A percentile compares a stretch with the other conserved stretches of the same genome.
These are phyloP conservation scores for Agaricus subrufescens DNA, from an alignment of 768 basidiomycete species.

Conservation along the genomic window DNA sequence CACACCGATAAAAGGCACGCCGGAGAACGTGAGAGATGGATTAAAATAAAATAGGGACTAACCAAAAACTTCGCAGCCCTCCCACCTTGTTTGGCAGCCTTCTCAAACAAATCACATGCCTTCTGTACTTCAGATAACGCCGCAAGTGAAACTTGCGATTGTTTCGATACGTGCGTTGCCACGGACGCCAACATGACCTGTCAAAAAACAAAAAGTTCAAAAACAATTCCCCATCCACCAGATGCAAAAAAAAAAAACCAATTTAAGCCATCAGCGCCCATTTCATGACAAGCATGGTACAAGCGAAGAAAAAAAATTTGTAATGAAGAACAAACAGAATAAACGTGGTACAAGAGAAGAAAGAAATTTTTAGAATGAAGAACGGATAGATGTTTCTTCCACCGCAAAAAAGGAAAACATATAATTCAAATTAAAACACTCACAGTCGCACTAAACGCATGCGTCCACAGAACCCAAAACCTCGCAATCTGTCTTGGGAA, in stretches of 20 bases:
- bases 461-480: slow-evolving; percentile 73
- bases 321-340: too few species aligned
- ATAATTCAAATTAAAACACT: slow-evolving; percentile 14
- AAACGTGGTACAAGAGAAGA: too few species aligned
- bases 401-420: neutral
- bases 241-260: too few species aligned
- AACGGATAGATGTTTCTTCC: too few species aligned
- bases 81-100: slow-evolving; percentile 58
- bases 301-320: too few species aligned
- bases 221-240: too few species aligned
- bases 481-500: slow-evolving; percentile 57
- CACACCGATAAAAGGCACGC: too few species aligned
- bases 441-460: slow-evolving; percentile 64
- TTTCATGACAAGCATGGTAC: too few species aligned
- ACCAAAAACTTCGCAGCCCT: slow-evolving; percentile 70
- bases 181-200: slow-evolving; percentile 77
- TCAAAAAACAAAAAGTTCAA: neutral
- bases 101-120: slow-evolving; percentile 62
- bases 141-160: slow-evolving; percentile 59
- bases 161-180: slow-evolving; percentile 63
- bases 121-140: slow-evolving; percentile 62
- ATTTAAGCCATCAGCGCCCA: too few species aligned
- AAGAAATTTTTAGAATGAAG: too few species aligned
- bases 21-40: neutral
- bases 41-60: slow-evolving; percentile 18